Percentiles rank a stretch among this genome's conserved stretches.
Evolutionary conservation across 495 filamentous ascomycete species (phyloP).

Genomic region (Usnea hakonensis): DNA sequence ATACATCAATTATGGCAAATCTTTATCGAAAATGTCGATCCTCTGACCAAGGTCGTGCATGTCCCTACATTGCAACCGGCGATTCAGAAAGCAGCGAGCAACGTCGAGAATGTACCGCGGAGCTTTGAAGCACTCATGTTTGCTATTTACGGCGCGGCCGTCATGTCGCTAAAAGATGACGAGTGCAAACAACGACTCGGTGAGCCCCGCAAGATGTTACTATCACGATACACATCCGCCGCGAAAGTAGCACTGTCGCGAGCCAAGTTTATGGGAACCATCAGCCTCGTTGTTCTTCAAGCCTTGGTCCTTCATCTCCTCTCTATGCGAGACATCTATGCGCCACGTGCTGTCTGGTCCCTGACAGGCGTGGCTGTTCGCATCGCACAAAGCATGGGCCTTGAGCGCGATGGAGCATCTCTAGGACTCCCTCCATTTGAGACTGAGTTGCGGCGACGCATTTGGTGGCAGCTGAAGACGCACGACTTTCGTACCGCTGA

Average conservation of each 20-base stretch:
- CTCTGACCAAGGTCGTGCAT: constrained; percentile 22
- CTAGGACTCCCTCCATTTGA: constrained; percentile 41
- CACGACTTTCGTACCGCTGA: constrained; percentile 35
- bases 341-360: constrained; percentile 34
- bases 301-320: constrained; percentile 30
- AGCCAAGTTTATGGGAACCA: constrained; percentile 32
- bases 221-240: constrained; percentile 24
- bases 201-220: constrained; percentile 16
- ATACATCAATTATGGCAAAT: constrained; percentile 20
- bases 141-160: constrained; percentile 18
- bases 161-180: constrained; percentile 16
- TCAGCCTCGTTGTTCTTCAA: constrained; percentile 29
- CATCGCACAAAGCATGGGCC: constrained; percentile 42
- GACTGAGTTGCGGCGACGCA: constrained; percentile 39
- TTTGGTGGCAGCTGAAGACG: constrained; percentile 40
- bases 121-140: constrained; percentile 20
- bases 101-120: constrained; percentile 6
- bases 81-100: constrained; percentile 12
- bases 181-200: constrained; percentile 16
- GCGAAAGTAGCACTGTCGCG: constrained; percentile 26
- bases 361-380: constrained; percentile 39
- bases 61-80: constrained; percentile 16
- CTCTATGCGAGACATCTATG: constrained; percentile 29
- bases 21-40: constrained; percentile 23
- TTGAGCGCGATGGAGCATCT: constrained; percentile 41